A percentile compares a stretch with the other conserved stretches of the same genome.
phyloP scores from a whole-genome alignment of 2,329 filamentous ascomycete species.

The Ceratocystis ficicola region DNA sequence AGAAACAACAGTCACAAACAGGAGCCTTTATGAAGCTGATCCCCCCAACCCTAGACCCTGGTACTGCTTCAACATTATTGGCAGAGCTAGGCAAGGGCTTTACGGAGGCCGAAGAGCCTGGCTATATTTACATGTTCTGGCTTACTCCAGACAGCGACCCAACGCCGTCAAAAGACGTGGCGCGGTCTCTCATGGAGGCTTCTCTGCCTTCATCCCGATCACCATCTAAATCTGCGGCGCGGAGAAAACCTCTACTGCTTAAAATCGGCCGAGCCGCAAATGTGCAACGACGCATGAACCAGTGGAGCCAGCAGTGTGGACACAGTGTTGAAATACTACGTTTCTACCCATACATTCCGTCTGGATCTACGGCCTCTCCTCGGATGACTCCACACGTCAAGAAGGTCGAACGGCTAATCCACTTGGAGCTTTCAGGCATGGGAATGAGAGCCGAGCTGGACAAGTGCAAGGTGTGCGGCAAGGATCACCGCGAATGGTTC shows the following conservation, averaged over 20 bases:
- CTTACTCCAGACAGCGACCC: slow-evolving; percentile 48
- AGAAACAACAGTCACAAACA: slow-evolving; percentile 23
- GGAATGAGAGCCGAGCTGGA: slow-evolving; percentile 41
- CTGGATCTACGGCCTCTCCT: slow-evolving; percentile 30
- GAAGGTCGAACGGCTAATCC: slow-evolving; percentile 78
- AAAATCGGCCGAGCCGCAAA: slow-evolving; percentile 63
- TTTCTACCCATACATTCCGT: slow-evolving; percentile 72
- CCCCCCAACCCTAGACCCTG: slow-evolving; percentile 51
- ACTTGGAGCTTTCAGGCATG: slow-evolving; percentile 67
- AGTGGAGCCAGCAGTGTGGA: slow-evolving; percentile 89
- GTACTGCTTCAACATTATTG: slow-evolving; percentile 58
- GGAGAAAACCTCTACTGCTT: slow-evolving; percentile 50
- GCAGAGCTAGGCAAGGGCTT: slow-evolving; percentile 62
- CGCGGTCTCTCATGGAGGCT: slow-evolving; percentile 16
- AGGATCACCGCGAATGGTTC: slow-evolving; percentile 90
- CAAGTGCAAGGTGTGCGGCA: slow-evolving; percentile 65
- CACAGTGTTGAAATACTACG: slow-evolving; percentile 78
- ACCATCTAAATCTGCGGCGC: slow-evolving; percentile 27
- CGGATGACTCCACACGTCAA: slow-evolving; percentile 75
- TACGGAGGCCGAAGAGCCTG: slow-evolving; percentile 58
- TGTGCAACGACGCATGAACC: slow-evolving; percentile 78
- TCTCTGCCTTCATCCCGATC: slow-evolving; percentile 28
- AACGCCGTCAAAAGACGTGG: slow-evolving; percentile 1
- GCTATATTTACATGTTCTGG: slow-evolving; percentile 99
- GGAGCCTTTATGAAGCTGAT: slow-evolving; percentile 50